Evolutionary conservation across 176 grass and related monocot species (phyloP).

Genomic region (Bothriochloa decipiens): DNA sequence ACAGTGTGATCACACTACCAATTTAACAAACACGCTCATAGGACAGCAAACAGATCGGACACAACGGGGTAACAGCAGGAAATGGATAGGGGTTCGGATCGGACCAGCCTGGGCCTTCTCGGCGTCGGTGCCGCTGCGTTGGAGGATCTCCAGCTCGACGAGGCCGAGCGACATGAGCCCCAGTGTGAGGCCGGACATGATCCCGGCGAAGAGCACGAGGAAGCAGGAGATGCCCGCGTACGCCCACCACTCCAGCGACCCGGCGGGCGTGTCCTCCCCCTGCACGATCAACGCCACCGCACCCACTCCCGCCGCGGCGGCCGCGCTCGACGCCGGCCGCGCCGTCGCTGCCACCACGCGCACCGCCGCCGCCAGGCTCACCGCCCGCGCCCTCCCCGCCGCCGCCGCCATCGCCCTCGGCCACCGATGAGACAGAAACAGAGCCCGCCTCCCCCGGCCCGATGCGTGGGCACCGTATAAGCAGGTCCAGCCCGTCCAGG

Average conservation of each 20-base stretch:
- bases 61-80: neutral
- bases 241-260: constrained; percentile 66
- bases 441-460: too few species aligned
- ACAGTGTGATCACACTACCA: constrained; percentile 7
- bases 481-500: too few species aligned
- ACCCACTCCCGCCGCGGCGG: constrained; percentile 37
- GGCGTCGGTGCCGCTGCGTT: constrained; percentile 79
- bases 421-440: constrained; percentile 28
- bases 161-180: constrained; percentile 98
- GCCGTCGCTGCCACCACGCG: constrained; percentile 50
- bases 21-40: constrained; percentile 6
- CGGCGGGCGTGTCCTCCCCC: constrained; percentile 80
- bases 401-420: constrained; percentile 31
- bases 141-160: constrained; percentile 98
- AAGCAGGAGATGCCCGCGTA: constrained; percentile 84
- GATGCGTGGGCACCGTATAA: too few species aligned
- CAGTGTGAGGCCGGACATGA: constrained; percentile 98
- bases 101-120: constrained; percentile 96
- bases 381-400: constrained; percentile 28
- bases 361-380: constrained; percentile 45
- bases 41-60: constrained; percentile 21
- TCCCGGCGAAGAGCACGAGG: constrained; percentile 96
- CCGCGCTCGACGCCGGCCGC: constrained; percentile 57
- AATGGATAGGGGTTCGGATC: too few species aligned
- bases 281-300: constrained; percentile 38